Conservation (phyloP, 768 basidiomycete species). For the Pisolithus albus region DNA sequence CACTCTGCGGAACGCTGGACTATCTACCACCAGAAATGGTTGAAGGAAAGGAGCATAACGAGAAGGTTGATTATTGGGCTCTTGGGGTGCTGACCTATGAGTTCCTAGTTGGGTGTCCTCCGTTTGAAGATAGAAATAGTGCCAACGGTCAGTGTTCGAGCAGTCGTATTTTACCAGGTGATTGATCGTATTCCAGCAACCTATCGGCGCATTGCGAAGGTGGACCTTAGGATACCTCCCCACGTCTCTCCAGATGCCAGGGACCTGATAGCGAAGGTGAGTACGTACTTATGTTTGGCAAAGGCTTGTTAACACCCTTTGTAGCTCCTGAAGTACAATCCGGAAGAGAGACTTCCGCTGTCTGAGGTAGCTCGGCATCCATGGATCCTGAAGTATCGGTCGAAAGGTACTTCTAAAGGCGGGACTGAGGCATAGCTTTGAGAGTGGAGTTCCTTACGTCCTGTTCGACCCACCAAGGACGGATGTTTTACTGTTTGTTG, state of each 20-base stretch:
- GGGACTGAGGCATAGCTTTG: conserved; percentile 15
- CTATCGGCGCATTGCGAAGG: conserved; percentile 80
- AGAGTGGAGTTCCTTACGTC: no score
- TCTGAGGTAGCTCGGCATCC: conserved; percentile 73
- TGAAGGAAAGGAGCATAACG: conserved; percentile 81
- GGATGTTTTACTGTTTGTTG: not conserved
- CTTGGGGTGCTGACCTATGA: conserved; percentile 96
- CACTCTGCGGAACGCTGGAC: conserved; percentile 92
- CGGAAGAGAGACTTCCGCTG: conserved; percentile 69
- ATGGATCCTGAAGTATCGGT: conserved; percentile 73
- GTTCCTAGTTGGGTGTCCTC: conserved; percentile 78
- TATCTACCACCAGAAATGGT: conserved; percentile 99
- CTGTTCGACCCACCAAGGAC: no score
- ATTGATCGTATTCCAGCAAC: conserved; percentile 50
- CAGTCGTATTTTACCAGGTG: not conserved
- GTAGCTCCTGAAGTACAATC: conserved; percentile 80
- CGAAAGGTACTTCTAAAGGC: conserved; percentile 36
- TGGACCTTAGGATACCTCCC: conserved; percentile 57
- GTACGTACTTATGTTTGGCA: not conserved
- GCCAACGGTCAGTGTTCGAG: conserved; percentile 51
- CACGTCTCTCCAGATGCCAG: conserved; percentile 38
- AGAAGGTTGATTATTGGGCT: conserved; percentile 94
- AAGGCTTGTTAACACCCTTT: conserved; percentile 6
- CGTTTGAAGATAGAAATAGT: conserved; percentile 81
- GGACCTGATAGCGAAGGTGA: conserved; percentile 40